These are phyloP conservation scores for Albatrellus sp. DNA, from an alignment of 1,284 basidiomycete species.

Conservation along the genomic window DNA sequence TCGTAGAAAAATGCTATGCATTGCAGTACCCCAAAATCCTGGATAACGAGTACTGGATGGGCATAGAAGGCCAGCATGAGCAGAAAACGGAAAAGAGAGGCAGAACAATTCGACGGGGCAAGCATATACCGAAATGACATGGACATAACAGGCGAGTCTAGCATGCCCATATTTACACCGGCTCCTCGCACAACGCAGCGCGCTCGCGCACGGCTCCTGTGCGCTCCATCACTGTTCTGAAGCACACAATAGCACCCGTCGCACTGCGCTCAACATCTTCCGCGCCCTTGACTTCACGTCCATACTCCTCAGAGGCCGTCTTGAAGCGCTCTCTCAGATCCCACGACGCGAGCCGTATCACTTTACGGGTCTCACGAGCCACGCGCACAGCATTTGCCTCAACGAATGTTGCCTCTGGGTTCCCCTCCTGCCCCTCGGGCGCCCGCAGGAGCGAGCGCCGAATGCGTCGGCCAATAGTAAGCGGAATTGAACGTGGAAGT, in stretches of 20 bases:
- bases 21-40: no score
- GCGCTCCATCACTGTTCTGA: constrained; percentile 45
- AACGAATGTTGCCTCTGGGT: constrained; percentile 43
- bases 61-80: no score
- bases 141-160: no score
- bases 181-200: constrained; percentile 8
- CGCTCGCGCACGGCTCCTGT: constrained; percentile 43
- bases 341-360: constrained; percentile 86
- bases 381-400: constrained; percentile 66
- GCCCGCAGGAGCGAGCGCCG: constrained; percentile 39
- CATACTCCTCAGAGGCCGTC: constrained; percentile 66
- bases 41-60: no score
- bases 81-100: no score
- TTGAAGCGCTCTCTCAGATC: constrained; percentile 82
- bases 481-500: constrained; percentile 85
- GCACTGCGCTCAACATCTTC: constrained; percentile 69
- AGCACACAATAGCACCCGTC: constrained; percentile 61
- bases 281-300: constrained; percentile 64
- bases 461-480: constrained; percentile 77
- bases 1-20: no score
- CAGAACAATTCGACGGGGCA: no score
- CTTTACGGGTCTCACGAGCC: constrained; percentile 85
- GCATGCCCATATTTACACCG: no score
- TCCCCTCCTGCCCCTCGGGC: constrained; percentile 22
- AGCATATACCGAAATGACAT: no score